Evolutionary conservation across 129 eudicot species (phyloP), one percentile per base, ranked within the genome.

Genomic region (sunflower (Helianthus annuus)): DNA sequence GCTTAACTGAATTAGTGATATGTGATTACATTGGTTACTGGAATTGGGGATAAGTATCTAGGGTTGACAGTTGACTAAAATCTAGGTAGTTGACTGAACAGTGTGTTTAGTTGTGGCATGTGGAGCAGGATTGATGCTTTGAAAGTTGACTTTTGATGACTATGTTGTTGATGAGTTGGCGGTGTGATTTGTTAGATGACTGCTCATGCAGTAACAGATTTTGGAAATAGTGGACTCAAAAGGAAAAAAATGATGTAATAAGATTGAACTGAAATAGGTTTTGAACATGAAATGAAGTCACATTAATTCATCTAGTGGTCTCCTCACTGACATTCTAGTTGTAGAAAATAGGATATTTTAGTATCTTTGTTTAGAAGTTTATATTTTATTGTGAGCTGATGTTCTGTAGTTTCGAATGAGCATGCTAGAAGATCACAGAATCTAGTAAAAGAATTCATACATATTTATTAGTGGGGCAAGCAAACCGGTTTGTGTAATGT

Each of bases 21-120:
- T 5, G 42, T 38, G 3, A 64, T 64, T 40, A 64, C 34, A 22
- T 53, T 74, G 45, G 59, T 64, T 61, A 74, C 24, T 64, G 34
- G 45, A 42, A 52, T 70, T 70, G 15, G 36, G 38, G 59, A 32
- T 27, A 27, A 44, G 15, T 15, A 6, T 24, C 0, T 15, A 65
- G 72, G 78, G 3, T 27, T 27, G 45, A 4, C 45, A 39, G 32
- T 75, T 75, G 79, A 75, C 45, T 66, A 24, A 56, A 15, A 65
- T 13, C 53, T 54, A 15, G 68, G 40, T 36, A 55, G 74, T 56
- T 73, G 66, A 69, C 71, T 62, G n/a, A 49, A 53, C 32, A 52
- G 11, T 22, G 52, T 17, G 66, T 55, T 40, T 9, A 42, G 57
- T 17, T 13, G 6, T 10, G 11, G 48, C 32, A 2, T 55, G 65